Base-by-base conservation (phyloP, 495 filamentous ascomycete species). In the Cetradonia linearis region DNA sequence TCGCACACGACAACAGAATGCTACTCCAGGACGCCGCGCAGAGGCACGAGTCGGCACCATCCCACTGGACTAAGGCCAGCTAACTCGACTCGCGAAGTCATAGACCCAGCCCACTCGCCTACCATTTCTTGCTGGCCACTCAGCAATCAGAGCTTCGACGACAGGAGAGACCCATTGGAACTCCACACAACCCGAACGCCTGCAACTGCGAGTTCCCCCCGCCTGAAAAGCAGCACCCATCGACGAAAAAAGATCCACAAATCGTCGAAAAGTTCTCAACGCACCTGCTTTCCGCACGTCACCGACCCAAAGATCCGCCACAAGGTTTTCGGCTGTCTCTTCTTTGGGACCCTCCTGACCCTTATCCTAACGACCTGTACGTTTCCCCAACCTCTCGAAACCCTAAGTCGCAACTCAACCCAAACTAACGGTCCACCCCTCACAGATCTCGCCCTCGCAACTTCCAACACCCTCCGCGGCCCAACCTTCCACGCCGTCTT, bases 401-500 rank as follows among this genome's bases (percentile, higher is more conserved):
- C n/a, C 27, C 25, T 36, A 48, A 9, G 5, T 20, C 4, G 3
- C 23, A n/a, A 11, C 28, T n/a, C 9, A 11, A 23, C 54, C 42
- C 49, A 55, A 42, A 66, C 58, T 57, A 60, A 63, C 49, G 46
- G 62, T 46, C 55, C 57, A 64, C 36, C 55, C 63, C 47, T 36
- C 48, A 37, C 67, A 89, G 86, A 89, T 70, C 80, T 91, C 65
- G 78, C 82, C 23, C 77, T 90, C 49, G 79, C 85, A 23, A 77
- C 88, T 46, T 81, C 82, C 23, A 73, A 78, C 56, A 79, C 67
- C 66, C 72, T 58, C 56, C 63, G 72, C 60, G 78, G 76, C 56
- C 77, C 78, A 67, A 82, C 86, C 70, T 82, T 89, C 64, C 86
- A 89, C 58, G 80, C 90, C 50, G 73, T 91, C 52, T 78, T 92